Conservation (phyloP, 768 basidiomycete species). For the Amanita brunnescens region DNA sequence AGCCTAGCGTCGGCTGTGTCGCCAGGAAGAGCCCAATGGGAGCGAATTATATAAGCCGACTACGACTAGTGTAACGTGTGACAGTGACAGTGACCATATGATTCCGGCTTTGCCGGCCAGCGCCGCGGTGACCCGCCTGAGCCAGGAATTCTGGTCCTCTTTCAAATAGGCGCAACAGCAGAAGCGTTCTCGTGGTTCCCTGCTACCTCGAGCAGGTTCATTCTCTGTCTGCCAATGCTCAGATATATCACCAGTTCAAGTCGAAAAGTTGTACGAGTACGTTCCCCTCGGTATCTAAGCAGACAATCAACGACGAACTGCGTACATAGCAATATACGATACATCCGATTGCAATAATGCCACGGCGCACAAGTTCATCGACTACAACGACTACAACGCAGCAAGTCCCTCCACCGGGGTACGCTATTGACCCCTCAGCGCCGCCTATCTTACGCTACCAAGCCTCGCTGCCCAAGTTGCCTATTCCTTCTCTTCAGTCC, state of each 20-base stretch:
- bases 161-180: too few species aligned
- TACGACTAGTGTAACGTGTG: too few species aligned
- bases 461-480: slow-evolving; percentile 64
- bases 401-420: slow-evolving; percentile 18
- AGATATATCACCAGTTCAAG: not conserved
- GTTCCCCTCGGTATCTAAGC: not conserved
- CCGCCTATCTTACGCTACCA: slow-evolving; percentile 69
- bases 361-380: not conserved
- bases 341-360: slow-evolving; percentile 2
- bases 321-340: not conserved
- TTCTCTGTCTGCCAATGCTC: not conserved
- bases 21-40: too few species aligned
- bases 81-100: too few species aligned
- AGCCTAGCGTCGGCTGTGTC: too few species aligned
- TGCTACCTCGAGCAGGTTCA: too few species aligned
- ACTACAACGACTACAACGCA: slow-evolving; percentile 3
- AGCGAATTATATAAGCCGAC: too few species aligned
- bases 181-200: too few species aligned
- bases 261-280: not conserved
- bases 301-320: not conserved
- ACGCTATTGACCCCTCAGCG: slow-evolving; percentile 44
- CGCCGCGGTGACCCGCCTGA: too few species aligned
- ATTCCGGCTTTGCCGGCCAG: too few species aligned
- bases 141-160: too few species aligned
- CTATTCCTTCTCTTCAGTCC: slow-evolving; percentile 76